A percentile compares a stretch with the other conserved stretches of the same genome.
phyloP scores from a whole-genome alignment of 2,329 filamentous ascomycete species.

The Paradendryphiella salina region DNA sequence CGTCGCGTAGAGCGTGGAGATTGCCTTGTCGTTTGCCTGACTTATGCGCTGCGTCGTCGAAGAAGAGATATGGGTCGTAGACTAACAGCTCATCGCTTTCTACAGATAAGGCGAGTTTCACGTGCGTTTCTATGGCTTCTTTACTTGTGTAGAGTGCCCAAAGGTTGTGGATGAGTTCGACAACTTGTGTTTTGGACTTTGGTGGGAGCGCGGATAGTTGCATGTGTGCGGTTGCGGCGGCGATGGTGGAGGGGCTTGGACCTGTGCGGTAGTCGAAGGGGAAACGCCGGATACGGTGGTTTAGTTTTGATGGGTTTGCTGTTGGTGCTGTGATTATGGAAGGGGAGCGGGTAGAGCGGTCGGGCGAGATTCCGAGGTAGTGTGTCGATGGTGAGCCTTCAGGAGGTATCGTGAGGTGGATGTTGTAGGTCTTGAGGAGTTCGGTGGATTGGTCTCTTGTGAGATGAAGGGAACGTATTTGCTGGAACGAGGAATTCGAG shows the following conservation, averaged over 20 bases:
- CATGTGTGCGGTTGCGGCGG: conserved; percentile 56
- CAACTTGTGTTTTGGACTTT: conserved; percentile 52
- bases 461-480: conserved; percentile 60
- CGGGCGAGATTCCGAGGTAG: conserved; percentile 66
- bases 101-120: conserved; percentile 50
- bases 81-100: conserved; percentile 53
- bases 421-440: conserved; percentile 58
- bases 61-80: conserved; percentile 61
- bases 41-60: conserved; percentile 71
- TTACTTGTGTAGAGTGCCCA: conserved; percentile 64
- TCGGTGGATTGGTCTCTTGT: conserved; percentile 58
- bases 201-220: conserved; percentile 55
- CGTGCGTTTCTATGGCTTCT: conserved; percentile 66
- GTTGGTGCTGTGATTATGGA: conserved; percentile 65
- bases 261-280: conserved; percentile 63
- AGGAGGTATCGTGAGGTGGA: conserved; percentile 52
- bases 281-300: conserved; percentile 56
- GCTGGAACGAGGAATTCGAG: conserved; percentile 22
- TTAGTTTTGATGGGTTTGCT: conserved; percentile 48
- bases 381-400: conserved; percentile 42
- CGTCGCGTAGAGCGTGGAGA: conserved; percentile 62
- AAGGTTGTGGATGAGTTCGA: conserved; percentile 58
- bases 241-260: conserved; percentile 45
- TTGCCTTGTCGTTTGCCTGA: conserved; percentile 64
- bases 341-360: conserved; percentile 64